Evolutionary conservation across 345 rosid species (phyloP).

Genomic region (Eucalyptus erythrocorys): DNA sequence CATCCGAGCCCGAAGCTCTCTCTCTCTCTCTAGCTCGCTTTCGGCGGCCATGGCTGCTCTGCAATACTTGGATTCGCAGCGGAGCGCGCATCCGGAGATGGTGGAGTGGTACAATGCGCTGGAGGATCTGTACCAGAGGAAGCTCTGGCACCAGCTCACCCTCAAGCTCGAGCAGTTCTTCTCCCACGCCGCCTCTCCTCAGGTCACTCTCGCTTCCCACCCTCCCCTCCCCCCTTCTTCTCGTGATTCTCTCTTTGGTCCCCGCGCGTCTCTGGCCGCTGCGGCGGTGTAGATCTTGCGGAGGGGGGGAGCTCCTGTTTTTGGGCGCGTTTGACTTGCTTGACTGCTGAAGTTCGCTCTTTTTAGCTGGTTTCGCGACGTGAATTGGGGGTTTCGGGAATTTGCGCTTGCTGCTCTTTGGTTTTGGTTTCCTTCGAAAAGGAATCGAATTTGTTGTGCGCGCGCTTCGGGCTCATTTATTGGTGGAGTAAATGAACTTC

Average conservation of each 20-base stretch:
- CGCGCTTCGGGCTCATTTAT: not conserved
- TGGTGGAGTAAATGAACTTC: not conserved
- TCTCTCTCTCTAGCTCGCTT: not conserved
- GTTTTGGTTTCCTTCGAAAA: not conserved
- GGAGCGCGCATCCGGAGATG: slow-evolving; percentile 67
- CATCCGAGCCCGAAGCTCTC: not conserved
- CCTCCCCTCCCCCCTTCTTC: not conserved
- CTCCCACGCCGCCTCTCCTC: slow-evolving; percentile 68
- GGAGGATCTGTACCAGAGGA: slow-evolving; percentile 94
- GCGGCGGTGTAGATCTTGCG: not conserved
- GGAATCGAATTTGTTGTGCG: not conserved
- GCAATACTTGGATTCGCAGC: slow-evolving; percentile 63
- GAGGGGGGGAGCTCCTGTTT: not conserved
- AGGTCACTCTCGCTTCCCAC: slow-evolving; percentile 22
- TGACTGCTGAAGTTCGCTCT: not conserved
- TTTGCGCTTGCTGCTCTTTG: not conserved
- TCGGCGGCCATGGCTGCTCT: slow-evolving; percentile 72
- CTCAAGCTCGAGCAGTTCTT: slow-evolving; percentile 97
- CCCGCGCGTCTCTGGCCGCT: not conserved
- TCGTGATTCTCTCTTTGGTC: not conserved
- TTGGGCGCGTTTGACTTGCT: not conserved
- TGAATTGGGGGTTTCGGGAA: not conserved
- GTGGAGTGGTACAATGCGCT: slow-evolving; percentile 87
- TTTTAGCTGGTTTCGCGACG: not conserved
- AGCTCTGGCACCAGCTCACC: slow-evolving; percentile 99